Base-by-base conservation (phyloP, 2,329 filamentous ascomycete genomes). In the Lecanicillium sp. region DNA sequence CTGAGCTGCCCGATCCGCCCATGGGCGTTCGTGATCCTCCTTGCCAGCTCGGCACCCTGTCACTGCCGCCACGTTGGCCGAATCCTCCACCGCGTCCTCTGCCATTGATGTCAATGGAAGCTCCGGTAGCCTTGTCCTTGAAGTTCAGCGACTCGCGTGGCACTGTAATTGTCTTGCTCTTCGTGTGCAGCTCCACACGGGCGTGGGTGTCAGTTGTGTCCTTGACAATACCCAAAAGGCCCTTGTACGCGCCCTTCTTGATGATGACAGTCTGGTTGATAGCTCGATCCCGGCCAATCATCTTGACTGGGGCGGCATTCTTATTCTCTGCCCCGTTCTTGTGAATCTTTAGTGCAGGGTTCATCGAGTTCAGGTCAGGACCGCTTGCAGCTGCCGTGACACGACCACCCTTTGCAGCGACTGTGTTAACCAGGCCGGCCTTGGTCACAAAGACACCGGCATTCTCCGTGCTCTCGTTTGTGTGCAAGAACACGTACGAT, bases 261-360 rank as follows among this genome's bases (percentile, higher is more conserved):
- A 97, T 84, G 37, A 83, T 87, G 32, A 97, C 88, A 1, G 88
- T 96, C 65, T 95, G 90, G 31, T 89, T 89, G 46, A 97, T 80
- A 19, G 92, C 72, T 40, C 80, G 79, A 59, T 98, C 92, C 29
- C 88, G 79, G 17, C 84, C 79, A 51, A 87, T 87, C 37, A 79
- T 77, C 58, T 82, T 84, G 29, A 84, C 84, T 32, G 88, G 88
- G 12, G 80, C 74, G 9, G 52, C 43, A 1, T 57, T 49, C 60
- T 63, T 71, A 37, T 66, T 70, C 42, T 69, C 69, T 34, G 64
- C 67, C 3, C 61, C 73, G 29, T 72, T 72, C 39, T 74, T 71
- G 51, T 85, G 81, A 29, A 81, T 74, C 65, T 86, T 84, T 49
- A 94, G 64, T 1, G 88, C 88, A 27, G 92, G 90, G 56, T 97